Percentiles rank a stretch among this genome's conserved stretches.
Conservation (phyloP, 1,139 yeast genomes). For the Pichia sp. region DNA sequence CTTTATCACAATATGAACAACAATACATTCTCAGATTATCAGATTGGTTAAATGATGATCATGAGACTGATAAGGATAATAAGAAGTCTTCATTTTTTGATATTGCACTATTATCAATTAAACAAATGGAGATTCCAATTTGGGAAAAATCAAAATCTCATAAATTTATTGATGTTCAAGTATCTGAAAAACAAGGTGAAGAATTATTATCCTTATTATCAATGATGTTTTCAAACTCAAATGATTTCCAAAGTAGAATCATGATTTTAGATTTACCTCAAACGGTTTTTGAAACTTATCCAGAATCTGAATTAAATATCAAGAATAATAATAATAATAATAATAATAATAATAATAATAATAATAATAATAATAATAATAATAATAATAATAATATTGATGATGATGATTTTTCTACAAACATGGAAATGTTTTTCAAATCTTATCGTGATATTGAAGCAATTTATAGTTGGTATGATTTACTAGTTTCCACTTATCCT, state of each 20-base stretch:
- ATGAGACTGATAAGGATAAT: no score
- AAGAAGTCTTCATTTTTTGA: conserved; percentile 6
- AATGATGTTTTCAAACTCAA: conserved; percentile 16
- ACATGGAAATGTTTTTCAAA: conserved; percentile 45
- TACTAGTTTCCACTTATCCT: conserved; percentile 53
- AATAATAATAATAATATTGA: conserved; percentile 19
- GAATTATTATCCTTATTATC: conserved; percentile 12
- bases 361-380: conserved; percentile 18
- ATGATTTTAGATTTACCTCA: conserved; percentile 56
- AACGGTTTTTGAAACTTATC: conserved; percentile 49
- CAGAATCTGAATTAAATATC: conserved; percentile 25
- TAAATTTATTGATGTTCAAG: conserved; percentile 36
- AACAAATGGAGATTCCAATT: conserved; percentile 30
- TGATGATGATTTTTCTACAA: conserved; percentile 9
- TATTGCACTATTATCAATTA: conserved; percentile 23
- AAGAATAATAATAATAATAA: conserved; percentile 18
- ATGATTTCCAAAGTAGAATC: conserved; percentile 29
- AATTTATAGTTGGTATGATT: conserved; percentile 65
- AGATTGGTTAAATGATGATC: conserved; percentile 17
- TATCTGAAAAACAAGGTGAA: conserved; percentile 25
- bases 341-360: conserved; percentile 20
- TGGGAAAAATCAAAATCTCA: conserved; percentile 34
- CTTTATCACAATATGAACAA: conserved; percentile 36
- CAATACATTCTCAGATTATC: conserved; percentile 47
- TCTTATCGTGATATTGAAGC: conserved; percentile 65